Evolutionary conservation across 2,329 filamentous ascomycete genomes (phyloP), one percentile per base, ranked within the genome.

Genomic region (Pyrenophora tritici-repentis): DNA sequence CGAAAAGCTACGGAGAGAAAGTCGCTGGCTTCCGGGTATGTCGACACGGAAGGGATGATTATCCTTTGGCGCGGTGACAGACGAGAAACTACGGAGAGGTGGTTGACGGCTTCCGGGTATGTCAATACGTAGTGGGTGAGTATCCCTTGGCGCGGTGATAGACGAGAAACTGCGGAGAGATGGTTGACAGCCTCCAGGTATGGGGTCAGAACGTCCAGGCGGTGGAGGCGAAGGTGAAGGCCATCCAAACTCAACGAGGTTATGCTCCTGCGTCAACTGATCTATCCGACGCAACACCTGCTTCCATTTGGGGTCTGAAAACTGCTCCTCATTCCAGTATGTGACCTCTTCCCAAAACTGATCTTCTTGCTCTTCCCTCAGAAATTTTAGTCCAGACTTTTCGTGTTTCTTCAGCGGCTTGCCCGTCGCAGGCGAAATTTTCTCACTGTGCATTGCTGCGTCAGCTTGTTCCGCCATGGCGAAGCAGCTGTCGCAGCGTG

Each of bases 341-440:
- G 35, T 20, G 4, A 53, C 58, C 3, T 47, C 26, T 20, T 31
- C 44, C 49, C 16, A 64, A 13, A 31, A 56, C 26, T 16, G 38
- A 13, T 38, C 38, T 1, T 54, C 44, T 26, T 61, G 42, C 24
- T 59, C 53, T 2, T 49, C 49, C 6, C 37, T 10, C 2, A 64
- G 48, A 9, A 49, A 38, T 18, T 62, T 63, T 6, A 64, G 49
- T 16, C 56, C 55, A 6, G 50, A 45, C 12, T 50, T 53, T 24
- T 63, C 52, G 29, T 66, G 53, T 39, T 52, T 35, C 16, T 58
- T 58, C 10, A 50, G 17, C 9, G 18, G 4, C 12, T 47, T 45
- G 40, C 20, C 45, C 6, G 45, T 37, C 6, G 43, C 37, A 0
- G 41, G 44, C 4, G 44, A 36, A 4, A 40, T 35, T 9, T 26